Base-by-base conservation (phyloP, 352 stramenopile genomes). In the Phytophthora nicotianae region DNA sequence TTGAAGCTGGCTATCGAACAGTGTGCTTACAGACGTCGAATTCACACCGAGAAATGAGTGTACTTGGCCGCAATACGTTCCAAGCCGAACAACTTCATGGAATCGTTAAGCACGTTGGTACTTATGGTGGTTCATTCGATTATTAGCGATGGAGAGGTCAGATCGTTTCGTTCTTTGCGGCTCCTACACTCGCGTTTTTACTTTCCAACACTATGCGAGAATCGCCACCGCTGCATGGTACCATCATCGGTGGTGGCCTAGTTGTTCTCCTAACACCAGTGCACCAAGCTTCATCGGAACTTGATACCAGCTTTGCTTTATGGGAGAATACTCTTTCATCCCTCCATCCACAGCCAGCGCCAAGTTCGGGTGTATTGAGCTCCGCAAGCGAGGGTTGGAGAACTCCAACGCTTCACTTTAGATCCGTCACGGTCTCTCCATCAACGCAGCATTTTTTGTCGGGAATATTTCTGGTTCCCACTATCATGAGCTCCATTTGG, bases 401-500 rank as follows among this genome's bases (percentile, higher is more conserved):
- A 11, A 46, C 49, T 45, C 21, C 49, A 17, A 23, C 35, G 6
- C 11, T 46, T 55, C 29, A 55, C 21, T 32, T 45, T 21, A 19
- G 32, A 1, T 56, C 49, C 35, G 11, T 46, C n/a, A 6, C 11
- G 3, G 49, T 56, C 33, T 26, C 33, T 33, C 49, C 49, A 24
- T 35, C 49, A 3, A 21, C 19, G 21, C 49, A 56, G 49, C 49
- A 33, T n/a, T 14, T 56, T 11, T 1, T 56, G 23, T 56, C 49
- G 14, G 49, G 49, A n/a, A 33, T 46, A n/a, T n/a, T 55, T 11
- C 32, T 56, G 1, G 20, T 56, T 33, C 49, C 33, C 20, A 33
- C 33, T 24, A 46, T 56, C 33, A 46, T 56, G 20, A 46, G 33
- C 20, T 45, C 21, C 8, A 56, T 56, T 46, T 56, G 49, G 49